A percentile compares a stretch with the other conserved stretches of the same genome.
Conservation (phyloP, 2,329 filamentous ascomycete species). For the Xylaria sp. region DNA sequence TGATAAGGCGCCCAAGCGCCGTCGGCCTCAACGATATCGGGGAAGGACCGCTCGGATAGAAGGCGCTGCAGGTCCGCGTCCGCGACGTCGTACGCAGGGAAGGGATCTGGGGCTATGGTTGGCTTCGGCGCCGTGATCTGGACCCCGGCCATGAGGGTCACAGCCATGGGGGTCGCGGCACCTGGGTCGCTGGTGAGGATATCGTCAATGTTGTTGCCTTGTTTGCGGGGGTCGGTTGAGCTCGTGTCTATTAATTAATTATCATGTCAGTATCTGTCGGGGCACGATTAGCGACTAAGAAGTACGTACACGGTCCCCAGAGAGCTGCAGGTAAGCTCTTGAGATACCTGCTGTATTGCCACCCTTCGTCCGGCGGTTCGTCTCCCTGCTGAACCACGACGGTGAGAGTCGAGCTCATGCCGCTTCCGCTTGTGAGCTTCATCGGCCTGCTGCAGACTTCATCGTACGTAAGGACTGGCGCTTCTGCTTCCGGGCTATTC, state of each 20-base stretch:
- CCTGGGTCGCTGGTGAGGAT: slow-evolving; percentile 26
- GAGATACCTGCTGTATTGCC: slow-evolving; percentile 22
- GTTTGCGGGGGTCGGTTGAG: slow-evolving; percentile 12
- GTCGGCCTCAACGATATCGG: background rate
- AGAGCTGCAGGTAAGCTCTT: slow-evolving; percentile 20
- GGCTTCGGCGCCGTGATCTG: slow-evolving; percentile 27
- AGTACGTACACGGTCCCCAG: slow-evolving; percentile 29
- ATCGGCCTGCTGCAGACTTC: slow-evolving; percentile 29
- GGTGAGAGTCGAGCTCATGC: slow-evolving; percentile 17
- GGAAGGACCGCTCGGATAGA: slow-evolving; percentile 20
- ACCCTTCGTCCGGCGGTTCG: slow-evolving; percentile 7
- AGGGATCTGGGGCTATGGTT: slow-evolving; percentile 23
- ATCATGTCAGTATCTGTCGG: no score
- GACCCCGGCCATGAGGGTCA: no score
- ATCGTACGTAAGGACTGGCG: slow-evolving; percentile 8
- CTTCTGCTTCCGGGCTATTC: background rate
- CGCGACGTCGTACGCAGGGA: slow-evolving; percentile 25
- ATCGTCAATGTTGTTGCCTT: slow-evolving; percentile 25
- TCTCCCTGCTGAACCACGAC: slow-evolving; percentile 21
- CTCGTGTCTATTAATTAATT: no score
- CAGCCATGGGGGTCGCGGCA: slow-evolving; percentile 26
- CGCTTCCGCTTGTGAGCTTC: slow-evolving; percentile 17
- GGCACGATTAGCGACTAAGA: no score
- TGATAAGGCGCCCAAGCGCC: slow-evolving; percentile 5
- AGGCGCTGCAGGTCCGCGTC: slow-evolving; percentile 27